Conservation (phyloP, 352 stramenopile species). For the Pythium folliculosum region DNA sequence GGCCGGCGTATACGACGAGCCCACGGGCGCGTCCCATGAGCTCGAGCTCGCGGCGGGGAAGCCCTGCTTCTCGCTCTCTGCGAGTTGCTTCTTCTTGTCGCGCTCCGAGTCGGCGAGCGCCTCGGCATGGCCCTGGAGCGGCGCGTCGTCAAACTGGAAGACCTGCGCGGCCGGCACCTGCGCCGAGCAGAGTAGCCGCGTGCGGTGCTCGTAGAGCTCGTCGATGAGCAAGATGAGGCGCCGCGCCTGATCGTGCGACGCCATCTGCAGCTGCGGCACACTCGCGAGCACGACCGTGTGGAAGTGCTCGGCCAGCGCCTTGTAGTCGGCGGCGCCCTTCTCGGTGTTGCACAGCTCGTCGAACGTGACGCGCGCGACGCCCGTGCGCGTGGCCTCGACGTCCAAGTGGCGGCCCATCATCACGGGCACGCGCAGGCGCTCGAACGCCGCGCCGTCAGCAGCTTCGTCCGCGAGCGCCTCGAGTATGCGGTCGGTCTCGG, state of each 20-base stretch:
- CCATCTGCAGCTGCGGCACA: conserved; percentile 86
- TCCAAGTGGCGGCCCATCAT: conserved; percentile 77
- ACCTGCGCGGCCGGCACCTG: conserved; percentile 44
- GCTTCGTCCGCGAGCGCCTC: conserved; percentile 47
- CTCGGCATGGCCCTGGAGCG: conserved; percentile 27
- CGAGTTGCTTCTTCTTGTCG: conserved; percentile 46
- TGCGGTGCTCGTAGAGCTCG: conserved; percentile 94
- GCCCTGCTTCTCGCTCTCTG: conserved; percentile 39
- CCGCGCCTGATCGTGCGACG: conserved; percentile 90
- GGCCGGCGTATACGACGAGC: conserved; percentile 54
- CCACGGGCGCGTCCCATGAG: conserved; percentile 67
- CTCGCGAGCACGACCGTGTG: conserved; percentile 89
- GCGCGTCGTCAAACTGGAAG: conserved; percentile 70
- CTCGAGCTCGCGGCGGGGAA: conserved; percentile 47
- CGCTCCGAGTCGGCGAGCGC: conserved; percentile 39
- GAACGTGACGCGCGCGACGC: conserved; percentile 87
- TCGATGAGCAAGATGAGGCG: conserved; percentile 98
- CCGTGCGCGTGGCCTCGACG: conserved; percentile 41
- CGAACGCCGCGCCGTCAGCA: conserved; percentile 27
- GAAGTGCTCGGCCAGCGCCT: conserved; percentile 91
- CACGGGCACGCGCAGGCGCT: conserved; percentile 60
- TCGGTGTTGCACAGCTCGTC: conserved; percentile 93
- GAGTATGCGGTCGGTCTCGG: conserved; percentile 36
- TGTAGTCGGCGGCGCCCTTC: conserved; percentile 95
- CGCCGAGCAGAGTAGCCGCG: conserved; percentile 58